A percentile compares a stretch with the other conserved stretches of the same genome.
Evolutionary conservation across 1,284 basidiomycete genomes (phyloP).

Genomic region (Gomphus bonarii): DNA sequence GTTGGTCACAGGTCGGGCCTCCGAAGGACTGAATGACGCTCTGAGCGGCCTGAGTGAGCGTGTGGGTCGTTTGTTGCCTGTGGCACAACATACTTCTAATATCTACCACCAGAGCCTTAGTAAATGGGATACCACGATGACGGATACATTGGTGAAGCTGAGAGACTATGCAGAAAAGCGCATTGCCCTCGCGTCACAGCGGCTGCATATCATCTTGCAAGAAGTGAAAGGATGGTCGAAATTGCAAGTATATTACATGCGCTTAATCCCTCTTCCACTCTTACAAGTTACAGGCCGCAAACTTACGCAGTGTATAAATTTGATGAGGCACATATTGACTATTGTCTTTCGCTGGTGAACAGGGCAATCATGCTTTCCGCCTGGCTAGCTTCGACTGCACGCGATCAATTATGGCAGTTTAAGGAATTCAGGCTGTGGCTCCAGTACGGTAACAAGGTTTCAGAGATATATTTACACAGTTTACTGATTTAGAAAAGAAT

Average conservation of each 20-base stretch:
- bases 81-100: background rate
- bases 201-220: slow-evolving; percentile 60
- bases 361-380: slow-evolving; percentile 50
- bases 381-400: slow-evolving; percentile 57
- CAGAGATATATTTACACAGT: slow-evolving; percentile 13
- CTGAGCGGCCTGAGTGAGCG: slow-evolving; percentile 72
- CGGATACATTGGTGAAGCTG: slow-evolving; percentile 56
- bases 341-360: slow-evolving; percentile 40
- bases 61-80: slow-evolving; percentile 29
- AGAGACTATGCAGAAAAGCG: slow-evolving; percentile 64
- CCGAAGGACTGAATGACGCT: slow-evolving; percentile 60
- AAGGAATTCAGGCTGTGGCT: slow-evolving; percentile 72
- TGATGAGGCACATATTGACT: slow-evolving; percentile 34
- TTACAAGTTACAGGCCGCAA: slow-evolving; percentile 30
- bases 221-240: slow-evolving; percentile 68
- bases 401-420: slow-evolving; percentile 59
- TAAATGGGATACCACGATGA: slow-evolving; percentile 69
- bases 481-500: slow-evolving; percentile 20
- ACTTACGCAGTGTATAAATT: slow-evolving; percentile 42
- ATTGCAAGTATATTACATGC: slow-evolving; percentile 37
- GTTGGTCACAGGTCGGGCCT: slow-evolving; percentile 56
- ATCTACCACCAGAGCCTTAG: slow-evolving; percentile 43
- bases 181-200: slow-evolving; percentile 62
- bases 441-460: slow-evolving; percentile 45
- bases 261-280: background rate